These are phyloP conservation scores for Penicillium fuscoglaucum DNA, from an alignment of 2,329 filamentous ascomycete species.

Conservation along the genomic window DNA sequence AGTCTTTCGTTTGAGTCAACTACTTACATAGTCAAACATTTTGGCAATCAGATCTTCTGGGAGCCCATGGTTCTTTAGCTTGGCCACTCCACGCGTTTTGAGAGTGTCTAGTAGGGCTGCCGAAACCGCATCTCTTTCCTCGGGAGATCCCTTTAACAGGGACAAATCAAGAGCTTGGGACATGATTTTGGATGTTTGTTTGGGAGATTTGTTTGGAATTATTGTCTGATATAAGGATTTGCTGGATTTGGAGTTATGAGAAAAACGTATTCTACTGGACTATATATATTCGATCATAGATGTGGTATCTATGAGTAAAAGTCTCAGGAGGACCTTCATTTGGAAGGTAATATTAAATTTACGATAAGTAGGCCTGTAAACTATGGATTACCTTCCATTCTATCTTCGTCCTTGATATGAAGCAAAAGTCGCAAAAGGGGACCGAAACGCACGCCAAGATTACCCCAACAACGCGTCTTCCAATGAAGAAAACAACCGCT, in stretches of 20 bases:
- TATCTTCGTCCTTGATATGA: background rate
- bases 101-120: constrained; percentile 13
- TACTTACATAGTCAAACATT: constrained; percentile 19
- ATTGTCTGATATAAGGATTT: background rate
- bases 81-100: constrained; percentile 19
- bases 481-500: background rate
- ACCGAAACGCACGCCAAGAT: background rate
- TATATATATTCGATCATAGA: background rate
- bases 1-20: background rate
- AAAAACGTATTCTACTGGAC: background rate
- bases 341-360: constrained; percentile 1
- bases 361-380: no score
- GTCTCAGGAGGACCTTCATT: background rate
- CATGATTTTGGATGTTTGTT: background rate
- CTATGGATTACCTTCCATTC: constrained; percentile 1
- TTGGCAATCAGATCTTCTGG: constrained; percentile 13
- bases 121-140: constrained; percentile 14
- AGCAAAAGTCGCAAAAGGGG: background rate
- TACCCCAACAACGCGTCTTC: background rate
- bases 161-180: constrained; percentile 17
- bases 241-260: background rate
- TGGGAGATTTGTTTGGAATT: no score
- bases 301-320: no score
- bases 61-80: constrained; percentile 23
- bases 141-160: constrained; percentile 16